These are phyloP conservation scores for Dianthus caryophyllus DNA, from an alignment of 148 eudicot genomes.

Conservation along the genomic window DNA sequence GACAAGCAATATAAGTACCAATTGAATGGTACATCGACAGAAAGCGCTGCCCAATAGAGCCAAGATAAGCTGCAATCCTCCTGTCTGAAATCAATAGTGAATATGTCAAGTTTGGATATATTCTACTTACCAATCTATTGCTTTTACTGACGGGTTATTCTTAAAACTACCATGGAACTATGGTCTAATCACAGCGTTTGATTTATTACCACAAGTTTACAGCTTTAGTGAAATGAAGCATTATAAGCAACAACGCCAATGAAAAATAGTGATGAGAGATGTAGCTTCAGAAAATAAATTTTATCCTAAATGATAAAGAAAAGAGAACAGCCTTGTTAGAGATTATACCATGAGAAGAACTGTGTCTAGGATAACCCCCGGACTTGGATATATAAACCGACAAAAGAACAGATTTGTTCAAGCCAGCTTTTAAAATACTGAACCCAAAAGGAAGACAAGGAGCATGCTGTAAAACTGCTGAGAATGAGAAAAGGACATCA, in stretches of 20 bases:
- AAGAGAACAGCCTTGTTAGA: not conserved
- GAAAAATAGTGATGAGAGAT: too few species aligned
- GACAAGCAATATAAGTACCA: slow-evolving; percentile 74
- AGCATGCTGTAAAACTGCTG: slow-evolving; percentile 81
- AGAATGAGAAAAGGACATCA: slow-evolving; percentile 72
- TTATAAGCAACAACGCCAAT: too few species aligned
- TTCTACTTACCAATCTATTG: too few species aligned
- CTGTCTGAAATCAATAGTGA: slow-evolving; percentile 49
- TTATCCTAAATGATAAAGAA: not conserved
- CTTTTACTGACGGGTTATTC: too few species aligned
- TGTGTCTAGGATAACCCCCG: slow-evolving; percentile 30
- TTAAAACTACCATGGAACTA: too few species aligned
- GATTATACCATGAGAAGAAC: slow-evolving; percentile 58
- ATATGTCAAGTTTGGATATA: slow-evolving; percentile 9
- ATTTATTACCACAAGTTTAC: too few species aligned
- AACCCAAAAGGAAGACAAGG: slow-evolving; percentile 82
- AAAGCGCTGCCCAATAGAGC: slow-evolving; percentile 61
- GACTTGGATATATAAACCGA: slow-evolving; percentile 68
- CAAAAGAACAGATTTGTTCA: slow-evolving; percentile 82
- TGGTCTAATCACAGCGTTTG: too few species aligned
- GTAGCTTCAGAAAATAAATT: not conserved
- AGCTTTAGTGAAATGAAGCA: too few species aligned
- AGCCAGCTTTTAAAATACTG: slow-evolving; percentile 81
- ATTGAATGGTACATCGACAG: slow-evolving; percentile 63
- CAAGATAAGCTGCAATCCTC: slow-evolving; percentile 65